Evolutionary conservation across 2,329 filamentous ascomycete species (phyloP).

Genomic region (Aspergillus clavatus): DNA sequence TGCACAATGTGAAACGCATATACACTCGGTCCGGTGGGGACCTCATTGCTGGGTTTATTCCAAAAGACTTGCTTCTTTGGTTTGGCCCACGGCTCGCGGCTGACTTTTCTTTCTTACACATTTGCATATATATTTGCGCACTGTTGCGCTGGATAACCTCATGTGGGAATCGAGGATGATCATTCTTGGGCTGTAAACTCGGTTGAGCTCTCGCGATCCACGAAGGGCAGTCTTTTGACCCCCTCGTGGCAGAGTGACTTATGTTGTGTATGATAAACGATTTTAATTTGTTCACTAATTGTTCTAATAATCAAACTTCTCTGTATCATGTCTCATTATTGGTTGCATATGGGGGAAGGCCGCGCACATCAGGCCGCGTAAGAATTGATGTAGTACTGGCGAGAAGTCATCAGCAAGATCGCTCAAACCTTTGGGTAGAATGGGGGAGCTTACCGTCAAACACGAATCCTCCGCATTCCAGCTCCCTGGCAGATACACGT

Average conservation of each 20-base stretch:
- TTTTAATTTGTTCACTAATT: constrained; percentile 10
- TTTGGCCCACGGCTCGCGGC: constrained; percentile 2
- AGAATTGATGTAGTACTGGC: constrained; percentile 45
- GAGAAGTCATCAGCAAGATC: background rate
- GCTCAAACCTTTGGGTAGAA: background rate
- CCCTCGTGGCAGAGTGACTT: background rate
- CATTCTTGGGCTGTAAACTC: background rate
- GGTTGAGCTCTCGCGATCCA: background rate
- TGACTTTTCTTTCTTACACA: constrained; percentile 1
- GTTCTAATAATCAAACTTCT: constrained; percentile 5
- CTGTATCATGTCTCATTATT: constrained; percentile 1
- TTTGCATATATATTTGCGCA: constrained; percentile 7
- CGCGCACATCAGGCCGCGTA: constrained; percentile 28
- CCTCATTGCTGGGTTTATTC: constrained; percentile 1
- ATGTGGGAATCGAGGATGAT: background rate
- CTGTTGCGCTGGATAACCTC: background rate
- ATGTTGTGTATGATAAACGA: constrained; percentile 9
- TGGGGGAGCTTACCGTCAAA: constrained; percentile 37
- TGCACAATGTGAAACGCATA: constrained; percentile 9
- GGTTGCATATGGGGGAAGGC: background rate
- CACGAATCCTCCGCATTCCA: constrained; percentile 42
- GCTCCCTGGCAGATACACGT: constrained; percentile 43
- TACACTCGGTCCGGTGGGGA: constrained; percentile 8
- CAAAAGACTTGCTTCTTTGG: constrained; percentile 13
- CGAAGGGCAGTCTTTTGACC: background rate